phyloP scores from a whole-genome alignment of 2,329 filamentous ascomycete species.

The Cordyceps cateniannulata region DNA sequence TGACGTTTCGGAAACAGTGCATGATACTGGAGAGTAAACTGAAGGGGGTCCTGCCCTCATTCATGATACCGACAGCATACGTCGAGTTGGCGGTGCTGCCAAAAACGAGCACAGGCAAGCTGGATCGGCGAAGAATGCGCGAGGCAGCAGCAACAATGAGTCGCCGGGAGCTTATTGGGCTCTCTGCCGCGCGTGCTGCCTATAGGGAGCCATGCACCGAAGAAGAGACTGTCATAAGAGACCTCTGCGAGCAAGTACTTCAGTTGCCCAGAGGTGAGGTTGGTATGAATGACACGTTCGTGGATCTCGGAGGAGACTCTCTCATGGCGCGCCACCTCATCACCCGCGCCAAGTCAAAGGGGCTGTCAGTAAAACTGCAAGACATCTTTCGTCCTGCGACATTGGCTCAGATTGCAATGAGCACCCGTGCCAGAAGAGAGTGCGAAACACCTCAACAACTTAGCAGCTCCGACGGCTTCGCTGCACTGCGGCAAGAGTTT shows the following conservation, averaged over 20 bases:
- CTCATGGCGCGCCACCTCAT: neutral
- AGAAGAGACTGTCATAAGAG: neutral
- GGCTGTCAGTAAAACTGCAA: neutral
- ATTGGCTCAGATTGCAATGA: neutral
- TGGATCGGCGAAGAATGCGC: neutral
- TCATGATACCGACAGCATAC: conserved; percentile 1
- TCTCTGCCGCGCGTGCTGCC: neutral
- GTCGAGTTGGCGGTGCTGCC: neutral
- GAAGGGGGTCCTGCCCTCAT: neutral
- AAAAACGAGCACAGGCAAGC: neutral
- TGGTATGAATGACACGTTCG: conserved; percentile 4
- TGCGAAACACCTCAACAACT: neutral
- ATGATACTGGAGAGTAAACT: neutral
- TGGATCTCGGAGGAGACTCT: conserved; percentile 4
- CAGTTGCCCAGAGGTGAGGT: neutral
- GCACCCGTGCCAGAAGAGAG: neutral
- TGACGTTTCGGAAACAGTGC: neutral
- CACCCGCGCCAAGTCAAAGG: neutral
- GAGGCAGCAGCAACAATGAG: neutral
- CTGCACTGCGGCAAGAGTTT: neutral
- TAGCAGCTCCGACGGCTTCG: neutral
- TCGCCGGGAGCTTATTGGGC: neutral
- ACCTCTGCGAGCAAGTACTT: neutral
- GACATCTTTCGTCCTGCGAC: neutral
- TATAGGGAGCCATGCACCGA: neutral